A percentile compares a stretch with the other conserved stretches of the same genome.
phyloP scores from a whole-genome alignment of 345 rosid species.

The Hypericum androsaemum region DNA sequence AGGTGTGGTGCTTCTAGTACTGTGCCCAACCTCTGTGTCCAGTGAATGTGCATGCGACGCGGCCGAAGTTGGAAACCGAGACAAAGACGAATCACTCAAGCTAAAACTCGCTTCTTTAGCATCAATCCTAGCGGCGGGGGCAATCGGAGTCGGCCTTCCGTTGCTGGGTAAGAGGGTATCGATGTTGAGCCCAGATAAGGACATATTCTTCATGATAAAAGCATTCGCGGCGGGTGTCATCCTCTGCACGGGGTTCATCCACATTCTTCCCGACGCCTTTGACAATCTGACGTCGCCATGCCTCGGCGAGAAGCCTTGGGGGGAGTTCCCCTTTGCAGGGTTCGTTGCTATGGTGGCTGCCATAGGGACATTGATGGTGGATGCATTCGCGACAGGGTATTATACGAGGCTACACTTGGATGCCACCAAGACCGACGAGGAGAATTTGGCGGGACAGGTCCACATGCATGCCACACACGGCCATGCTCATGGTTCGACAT shows the following conservation, averaged over 20 bases:
- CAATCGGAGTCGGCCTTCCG: conserved; percentile 13
- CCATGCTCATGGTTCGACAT: neutral
- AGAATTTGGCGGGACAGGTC: neutral
- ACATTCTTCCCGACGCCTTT: conserved; percentile 37
- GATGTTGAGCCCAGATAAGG: neutral
- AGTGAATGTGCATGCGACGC: conserved; percentile 8
- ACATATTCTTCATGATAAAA: conserved; percentile 31
- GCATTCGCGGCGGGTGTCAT: conserved; percentile 48
- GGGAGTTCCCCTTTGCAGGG: conserved; percentile 36
- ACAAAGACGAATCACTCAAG: conserved; percentile 6
- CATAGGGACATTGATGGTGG: conserved; percentile 35
- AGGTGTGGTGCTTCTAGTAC: neutral
- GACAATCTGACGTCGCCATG: conserved; percentile 32
- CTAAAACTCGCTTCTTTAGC: conserved; percentile 11
- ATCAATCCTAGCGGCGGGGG: conserved; percentile 14
- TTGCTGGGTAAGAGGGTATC: conserved; percentile 6
- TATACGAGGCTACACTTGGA: conserved; percentile 3
- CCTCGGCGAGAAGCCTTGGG: conserved; percentile 22
- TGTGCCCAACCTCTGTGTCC: neutral
- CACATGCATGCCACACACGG: neutral
- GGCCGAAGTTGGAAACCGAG: neutral
- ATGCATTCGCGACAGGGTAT: conserved; percentile 26
- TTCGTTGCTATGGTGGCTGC: conserved; percentile 39
- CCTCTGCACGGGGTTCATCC: conserved; percentile 36
- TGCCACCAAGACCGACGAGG: neutral